Base-by-base conservation (phyloP, 1,139 yeast genomes). In the Sugiyamaella grinbergsii region DNA sequence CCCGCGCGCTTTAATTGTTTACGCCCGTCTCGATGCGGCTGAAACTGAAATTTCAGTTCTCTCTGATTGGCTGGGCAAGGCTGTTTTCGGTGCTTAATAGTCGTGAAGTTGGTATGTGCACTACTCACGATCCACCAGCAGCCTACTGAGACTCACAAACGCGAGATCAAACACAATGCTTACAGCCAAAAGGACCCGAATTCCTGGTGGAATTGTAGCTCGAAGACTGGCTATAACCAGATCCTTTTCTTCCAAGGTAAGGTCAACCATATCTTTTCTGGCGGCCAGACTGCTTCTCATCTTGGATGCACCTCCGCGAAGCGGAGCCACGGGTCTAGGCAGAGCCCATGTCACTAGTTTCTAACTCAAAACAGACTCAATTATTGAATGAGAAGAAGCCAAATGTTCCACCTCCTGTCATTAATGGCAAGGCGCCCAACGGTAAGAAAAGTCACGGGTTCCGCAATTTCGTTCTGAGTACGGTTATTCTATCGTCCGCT, bases 401-500 rank as follows among this genome's bases (percentile, higher is more conserved):
- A 7, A 22, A 11, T n/a, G 29, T 19, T 34, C 5, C 23, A 15
- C 28, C 37, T 29, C 34, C 36, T 29, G 34, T 31, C 6, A 11
- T 5, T 6, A 34, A 34, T 4, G 5, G 7, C 2, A 23, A 34
- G 15, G 11, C 39, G 15, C 33, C 33, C 33, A 23, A 33, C 6
- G 19, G 32, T 16, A 31, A 33, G 33, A 46, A 46, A 11, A 50
- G 62, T 16, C 71, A 66, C 54, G 59, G 61, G 38, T 55, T 70
- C 51, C 63, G 73, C 42, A 66, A 62, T 56, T 62, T 67, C 45
- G 33, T 70, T 4, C 46, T 67, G 5, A 46, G 58, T 15, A 50
- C 69, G 32, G 49, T 64, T 4, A 47, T 61, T 10, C 50, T 63
- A 10, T 61, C 63, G 4, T 61, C 62, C 5, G 61, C 60, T 7